Conservation (phyloP, 441 rosid genomes). For the Raphanus hybrid region DNA sequence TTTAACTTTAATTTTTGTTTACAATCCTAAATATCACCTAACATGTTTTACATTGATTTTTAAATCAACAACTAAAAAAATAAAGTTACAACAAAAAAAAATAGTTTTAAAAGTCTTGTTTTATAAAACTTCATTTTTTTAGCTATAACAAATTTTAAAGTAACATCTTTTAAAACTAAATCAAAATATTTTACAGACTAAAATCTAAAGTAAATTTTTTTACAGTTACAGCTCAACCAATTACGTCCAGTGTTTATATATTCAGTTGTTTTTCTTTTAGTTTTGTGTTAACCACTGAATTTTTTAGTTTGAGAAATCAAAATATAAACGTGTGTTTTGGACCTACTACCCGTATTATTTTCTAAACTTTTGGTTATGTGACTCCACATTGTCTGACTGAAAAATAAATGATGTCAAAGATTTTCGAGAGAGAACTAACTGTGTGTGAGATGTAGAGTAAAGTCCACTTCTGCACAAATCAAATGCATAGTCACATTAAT, state of each 20-base stretch:
- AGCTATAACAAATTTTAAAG: too few relatives aligned
- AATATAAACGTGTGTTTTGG: neutral
- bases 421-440: slow-evolving; percentile 4
- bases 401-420: slow-evolving; percentile 29
- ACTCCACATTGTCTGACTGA: slow-evolving; percentile 11
- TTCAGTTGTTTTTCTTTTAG: neutral
- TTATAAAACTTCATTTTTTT: too few relatives aligned
- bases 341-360: neutral
- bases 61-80: too few relatives aligned
- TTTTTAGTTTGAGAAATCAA: neutral
- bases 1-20: too few relatives aligned
- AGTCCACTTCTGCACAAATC: slow-evolving; percentile 35
- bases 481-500: slow-evolving; percentile 34
- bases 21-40: too few relatives aligned
- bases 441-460: slow-evolving; percentile 25
- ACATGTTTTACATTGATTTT: too few relatives aligned
- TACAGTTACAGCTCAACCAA: too few relatives aligned
- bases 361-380: neutral
- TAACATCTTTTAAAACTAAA: too few relatives aligned
- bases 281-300: neutral
- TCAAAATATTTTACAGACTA: too few relatives aligned
- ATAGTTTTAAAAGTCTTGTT: too few relatives aligned
- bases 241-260: neutral
- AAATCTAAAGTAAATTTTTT: too few relatives aligned
- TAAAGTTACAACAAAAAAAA: too few relatives aligned